Evolutionary conservation across 1,139 yeast species (phyloP).

Genomic region (Kodamaea sp.): DNA sequence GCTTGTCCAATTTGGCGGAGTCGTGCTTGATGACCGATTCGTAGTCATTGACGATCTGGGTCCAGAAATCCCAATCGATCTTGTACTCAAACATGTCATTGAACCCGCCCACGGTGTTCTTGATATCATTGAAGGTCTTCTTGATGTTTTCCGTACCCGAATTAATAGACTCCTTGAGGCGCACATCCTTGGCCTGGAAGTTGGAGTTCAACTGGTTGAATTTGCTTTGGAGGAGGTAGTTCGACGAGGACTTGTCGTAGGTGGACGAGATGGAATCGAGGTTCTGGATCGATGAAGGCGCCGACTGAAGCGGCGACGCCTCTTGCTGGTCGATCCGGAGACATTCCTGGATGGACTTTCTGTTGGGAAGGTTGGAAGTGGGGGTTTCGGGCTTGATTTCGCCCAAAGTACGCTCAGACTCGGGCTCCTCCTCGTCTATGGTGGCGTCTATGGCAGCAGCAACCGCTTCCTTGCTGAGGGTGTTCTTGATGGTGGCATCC

Average conservation of each 20-base stretch:
- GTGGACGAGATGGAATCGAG: slow-evolving; percentile 21
- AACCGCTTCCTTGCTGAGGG: not conserved
- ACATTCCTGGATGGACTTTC: slow-evolving; percentile 32
- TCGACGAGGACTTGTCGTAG: slow-evolving; percentile 26
- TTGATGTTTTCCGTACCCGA: slow-evolving; percentile 64
- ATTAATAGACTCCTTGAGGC: slow-evolving; percentile 49
- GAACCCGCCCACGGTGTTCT: slow-evolving; percentile 48
- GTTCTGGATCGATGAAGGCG: slow-evolving; percentile 12
- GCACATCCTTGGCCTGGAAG: slow-evolving; percentile 32
- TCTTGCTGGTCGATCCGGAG: slow-evolving; percentile 29
- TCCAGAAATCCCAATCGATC: slow-evolving; percentile 89
- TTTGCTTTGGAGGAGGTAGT: slow-evolving; percentile 39
- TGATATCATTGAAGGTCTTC: slow-evolving; percentile 59
- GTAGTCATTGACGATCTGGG: slow-evolving; percentile 74
- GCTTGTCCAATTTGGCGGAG: slow-evolving; percentile 58
- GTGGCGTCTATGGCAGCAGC: not conserved
- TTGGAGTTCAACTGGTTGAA: slow-evolving; percentile 30
- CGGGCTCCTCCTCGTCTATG: slow-evolving; percentile 1
- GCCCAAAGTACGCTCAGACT: too few relatives aligned
- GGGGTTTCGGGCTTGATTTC: too few relatives aligned
- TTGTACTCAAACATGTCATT: slow-evolving; percentile 38
- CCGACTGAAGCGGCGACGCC: slow-evolving; percentile 13
- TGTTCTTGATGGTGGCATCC: not conserved
- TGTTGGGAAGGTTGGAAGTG: slow-evolving; percentile 26
- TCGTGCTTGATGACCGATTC: slow-evolving; percentile 61